Conservation (phyloP, 1,284 basidiomycete genomes). For the Agroathelia rolfsii region DNA sequence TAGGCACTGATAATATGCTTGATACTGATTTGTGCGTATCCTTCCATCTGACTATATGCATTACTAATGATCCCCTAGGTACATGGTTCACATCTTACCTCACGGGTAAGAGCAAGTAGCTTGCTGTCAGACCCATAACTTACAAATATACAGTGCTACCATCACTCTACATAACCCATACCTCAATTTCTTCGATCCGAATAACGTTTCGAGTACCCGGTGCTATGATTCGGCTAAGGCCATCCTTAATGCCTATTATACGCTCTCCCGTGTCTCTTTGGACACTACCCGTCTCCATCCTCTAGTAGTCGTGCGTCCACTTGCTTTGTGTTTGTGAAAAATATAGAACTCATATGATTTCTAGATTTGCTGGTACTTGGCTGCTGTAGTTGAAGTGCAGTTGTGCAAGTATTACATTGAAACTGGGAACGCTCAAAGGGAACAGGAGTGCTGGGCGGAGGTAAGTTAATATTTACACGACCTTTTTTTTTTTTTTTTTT, state of each 20-base stretch:
- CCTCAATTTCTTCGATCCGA: conserved; percentile 58
- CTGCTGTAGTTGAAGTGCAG: conserved; percentile 74
- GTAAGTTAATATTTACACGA: conserved; percentile 74
- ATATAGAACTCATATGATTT: conserved; percentile 11
- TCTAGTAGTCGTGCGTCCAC: conserved; percentile 56
- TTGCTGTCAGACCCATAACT: conserved; percentile 7
- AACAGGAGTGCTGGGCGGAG: conserved; percentile 73
- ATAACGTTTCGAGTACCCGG: conserved; percentile 53
- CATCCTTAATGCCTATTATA: conserved; percentile 65
- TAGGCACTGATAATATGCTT: conserved; percentile 48
- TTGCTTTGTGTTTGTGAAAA: conserved; percentile 2
- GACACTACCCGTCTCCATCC: conserved; percentile 73
- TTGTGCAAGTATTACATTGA: conserved; percentile 78
- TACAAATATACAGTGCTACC: conserved; percentile 44
- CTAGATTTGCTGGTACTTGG: conserved; percentile 82
- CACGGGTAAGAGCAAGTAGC: conserved; percentile 52
- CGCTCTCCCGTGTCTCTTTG: conserved; percentile 63
- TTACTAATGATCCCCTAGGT: too few species aligned
- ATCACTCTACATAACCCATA: conserved; percentile 78
- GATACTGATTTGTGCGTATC: conserved; percentile 75
- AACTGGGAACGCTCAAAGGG: conserved; percentile 54
- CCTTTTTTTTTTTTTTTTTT: too few species aligned
- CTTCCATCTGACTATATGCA: too few species aligned
- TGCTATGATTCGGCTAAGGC: conserved; percentile 63
- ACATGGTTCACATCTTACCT: conserved; percentile 74